Evolutionary conservation across 495 filamentous ascomycete species (phyloP).

Genomic region (Trichoderma virens): DNA sequence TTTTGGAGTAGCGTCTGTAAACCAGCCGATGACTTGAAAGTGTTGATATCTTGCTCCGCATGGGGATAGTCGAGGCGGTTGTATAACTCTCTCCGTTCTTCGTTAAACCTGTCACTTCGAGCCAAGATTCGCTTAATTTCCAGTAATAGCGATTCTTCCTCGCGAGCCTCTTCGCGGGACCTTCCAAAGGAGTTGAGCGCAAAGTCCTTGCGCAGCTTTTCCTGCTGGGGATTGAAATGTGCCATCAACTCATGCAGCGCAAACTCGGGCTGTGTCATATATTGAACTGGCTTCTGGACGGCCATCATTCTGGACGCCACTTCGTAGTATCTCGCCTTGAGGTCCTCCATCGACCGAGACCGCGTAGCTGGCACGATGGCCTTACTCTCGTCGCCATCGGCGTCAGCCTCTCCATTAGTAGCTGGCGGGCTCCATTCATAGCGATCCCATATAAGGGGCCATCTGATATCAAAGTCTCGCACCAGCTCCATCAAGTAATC

Average conservation of each 20-base stretch:
- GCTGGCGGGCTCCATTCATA: constrained; percentile 64
- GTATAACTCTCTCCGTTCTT: constrained; percentile 87
- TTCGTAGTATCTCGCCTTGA: constrained; percentile 86
- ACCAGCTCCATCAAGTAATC: constrained; percentile 75
- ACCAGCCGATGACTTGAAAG: constrained; percentile 72
- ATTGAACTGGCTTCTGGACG: constrained; percentile 68
- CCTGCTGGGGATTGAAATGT: constrained; percentile 73
- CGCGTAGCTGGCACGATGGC: constrained; percentile 41
- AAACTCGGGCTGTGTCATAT: constrained; percentile 80
- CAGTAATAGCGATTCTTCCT: constrained; percentile 79
- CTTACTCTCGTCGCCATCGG: constrained; percentile 26
- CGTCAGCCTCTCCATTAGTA: constrained; percentile 24
- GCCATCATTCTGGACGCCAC: constrained; percentile 80
- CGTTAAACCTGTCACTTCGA: constrained; percentile 70
- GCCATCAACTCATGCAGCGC: constrained; percentile 72
- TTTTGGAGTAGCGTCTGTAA: constrained; percentile 72
- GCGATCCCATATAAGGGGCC: constrained; percentile 86
- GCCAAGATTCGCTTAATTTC: constrained; percentile 86
- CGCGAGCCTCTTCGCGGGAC: constrained; percentile 76
- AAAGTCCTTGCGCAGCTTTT: constrained; percentile 72
- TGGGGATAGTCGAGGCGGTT: constrained; percentile 72
- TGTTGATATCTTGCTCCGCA: constrained; percentile 56
- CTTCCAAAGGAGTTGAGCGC: constrained; percentile 70
- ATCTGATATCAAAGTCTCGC: constrained; percentile 73
- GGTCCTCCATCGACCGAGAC: constrained; percentile 69